Base-by-base conservation (phyloP, 306 rosid species). In the Myrica gale region DNA sequence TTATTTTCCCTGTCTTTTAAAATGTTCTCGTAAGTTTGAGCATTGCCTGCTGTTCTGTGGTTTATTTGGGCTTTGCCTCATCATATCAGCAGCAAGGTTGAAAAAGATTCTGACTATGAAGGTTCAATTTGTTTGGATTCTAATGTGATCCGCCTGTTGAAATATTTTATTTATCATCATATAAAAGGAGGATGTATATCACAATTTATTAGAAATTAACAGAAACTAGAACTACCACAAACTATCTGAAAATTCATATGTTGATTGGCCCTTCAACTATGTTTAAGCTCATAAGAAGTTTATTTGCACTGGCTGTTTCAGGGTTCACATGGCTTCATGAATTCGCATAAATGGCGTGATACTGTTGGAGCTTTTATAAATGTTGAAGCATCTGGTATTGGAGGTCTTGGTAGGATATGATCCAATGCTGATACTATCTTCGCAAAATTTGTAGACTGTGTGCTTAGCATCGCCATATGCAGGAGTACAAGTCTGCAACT, bases 261-360 rank as follows among this genome's bases (percentile, higher is more conserved):
- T 42, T 48, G 9, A 44, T 69, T 83, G 78, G 71, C 44, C 44
- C 58, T 67, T 37, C 69, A 58, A 16, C 26, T 15, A 45, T 74
- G 50, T 54, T 52, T 78, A 80, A 74, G 75, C 80, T 89, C 74
- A 81, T 72, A 37, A 37, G 47, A 37, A 42, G 26, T 66, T 16
- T 66, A 4, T 66, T 65, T 42, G 37, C 72, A 69, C 71, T 46
- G 80, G 57, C 77, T 87, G 68, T 80, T 73, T 73, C 81, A 95
- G 99, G 99, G 93, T 74, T 56, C 99, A 37, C 99, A 96, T 82
- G 99, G 99, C 42, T 96, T 96, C 87, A 96, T 96, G 97, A 91
- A 83, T 90, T 88, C 90, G 47, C 86, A 96, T 87, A 84, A 86
- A 77, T 96, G 99, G 99, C 92, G 71, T 69, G 85, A 92, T 62